Base-by-base conservation (phyloP, 164 flowering plant species). In the Chloranthus sessilifolius region DNA sequence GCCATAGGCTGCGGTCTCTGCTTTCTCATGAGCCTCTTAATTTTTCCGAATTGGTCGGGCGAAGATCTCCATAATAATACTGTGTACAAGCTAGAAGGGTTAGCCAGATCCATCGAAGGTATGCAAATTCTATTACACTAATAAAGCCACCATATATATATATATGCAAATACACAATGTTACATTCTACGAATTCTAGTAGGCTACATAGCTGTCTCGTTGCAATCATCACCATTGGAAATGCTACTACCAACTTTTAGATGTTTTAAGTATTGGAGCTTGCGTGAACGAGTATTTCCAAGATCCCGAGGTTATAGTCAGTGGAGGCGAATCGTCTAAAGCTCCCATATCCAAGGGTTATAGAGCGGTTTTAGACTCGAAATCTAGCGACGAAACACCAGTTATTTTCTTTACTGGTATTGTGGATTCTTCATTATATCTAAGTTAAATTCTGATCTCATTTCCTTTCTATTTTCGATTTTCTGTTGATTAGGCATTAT, bases 21-120 rank as follows among this genome's bases (percentile, higher is more conserved):
- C 76, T 80, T 92, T n/a, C 27, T 79, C 10, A 83, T 92, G 94
- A 79, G 80, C 44, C 77, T 88, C 30, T 12, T 88, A 43, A 20
- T 92, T 15, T 82, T 85, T 47, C 96, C 95, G 9, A 79, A 69
- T 43, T 92, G 96, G 99, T 82, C 94, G 2, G 89, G 96, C 2
- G 82, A 83, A 56, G 84, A 84, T 4, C 94, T 92, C 41, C 96
- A 88, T 48, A 69, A 74, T 43, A 74, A 76, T 19, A 81, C 89
- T 16, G 83, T 69, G 0, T 45, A 43, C 48, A 88, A 86, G 75
- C 78, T 92, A 31, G 85, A 85, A 72, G 81, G 79, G 11, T 67
- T 92, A 19, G 94, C 96, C 34, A 77, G 51, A 39, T 79, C 89
- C 28, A 73, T 88, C 15, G 79, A 85, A 80, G 95, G 98, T 85